phyloP scores from a whole-genome alignment of 352 stramenopile genomes.

The Achlya hypogyna region DNA sequence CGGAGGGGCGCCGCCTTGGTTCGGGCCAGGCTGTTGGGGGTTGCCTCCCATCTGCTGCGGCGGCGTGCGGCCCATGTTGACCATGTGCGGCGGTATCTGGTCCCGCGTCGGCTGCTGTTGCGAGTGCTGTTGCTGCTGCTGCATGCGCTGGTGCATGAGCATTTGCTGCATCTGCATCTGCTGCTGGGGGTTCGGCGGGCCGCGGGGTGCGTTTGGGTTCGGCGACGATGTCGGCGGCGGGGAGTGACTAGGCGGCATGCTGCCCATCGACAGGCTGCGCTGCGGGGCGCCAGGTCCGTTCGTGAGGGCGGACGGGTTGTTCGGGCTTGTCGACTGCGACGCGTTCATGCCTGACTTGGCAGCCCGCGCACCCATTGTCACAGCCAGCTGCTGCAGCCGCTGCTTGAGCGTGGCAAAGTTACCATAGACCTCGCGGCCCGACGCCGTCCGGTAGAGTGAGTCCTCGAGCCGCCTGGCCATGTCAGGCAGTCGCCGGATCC shows the following conservation, averaged over 20 bases:
- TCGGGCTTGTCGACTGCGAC: conserved; percentile 9
- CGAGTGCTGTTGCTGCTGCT: conserved; percentile 71
- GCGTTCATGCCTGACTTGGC: conserved; percentile 25
- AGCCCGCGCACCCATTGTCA: conserved; percentile 80
- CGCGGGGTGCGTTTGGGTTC: conserved; percentile 29
- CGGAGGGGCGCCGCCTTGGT: conserved; percentile 20
- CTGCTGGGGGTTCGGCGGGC: conserved; percentile 41
- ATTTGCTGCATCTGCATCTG: conserved; percentile 65
- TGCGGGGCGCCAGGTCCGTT: conserved; percentile 27
- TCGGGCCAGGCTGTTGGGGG: background rate
- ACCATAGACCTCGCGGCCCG: conserved; percentile 93
- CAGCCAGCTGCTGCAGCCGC: conserved; percentile 92
- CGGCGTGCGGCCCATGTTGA: background rate
- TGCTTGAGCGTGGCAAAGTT: conserved; percentile 95
- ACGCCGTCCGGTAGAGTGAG: conserved; percentile 91
- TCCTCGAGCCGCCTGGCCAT: conserved; percentile 98
- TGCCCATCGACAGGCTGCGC: conserved; percentile 32
- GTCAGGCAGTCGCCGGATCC: conserved; percentile 95
- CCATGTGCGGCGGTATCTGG: conserved; percentile 18
- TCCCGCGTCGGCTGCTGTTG: conserved; percentile 70
- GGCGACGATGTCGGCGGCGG: conserved; percentile 8
- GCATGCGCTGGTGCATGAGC: conserved; percentile 74
- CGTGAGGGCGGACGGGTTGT: conserved; percentile 11
- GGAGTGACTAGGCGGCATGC: conserved; percentile 24
- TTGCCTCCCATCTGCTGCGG: background rate